Conservation (phyloP, 768 basidiomycete genomes). For the Multifurca ochricompacta region DNA sequence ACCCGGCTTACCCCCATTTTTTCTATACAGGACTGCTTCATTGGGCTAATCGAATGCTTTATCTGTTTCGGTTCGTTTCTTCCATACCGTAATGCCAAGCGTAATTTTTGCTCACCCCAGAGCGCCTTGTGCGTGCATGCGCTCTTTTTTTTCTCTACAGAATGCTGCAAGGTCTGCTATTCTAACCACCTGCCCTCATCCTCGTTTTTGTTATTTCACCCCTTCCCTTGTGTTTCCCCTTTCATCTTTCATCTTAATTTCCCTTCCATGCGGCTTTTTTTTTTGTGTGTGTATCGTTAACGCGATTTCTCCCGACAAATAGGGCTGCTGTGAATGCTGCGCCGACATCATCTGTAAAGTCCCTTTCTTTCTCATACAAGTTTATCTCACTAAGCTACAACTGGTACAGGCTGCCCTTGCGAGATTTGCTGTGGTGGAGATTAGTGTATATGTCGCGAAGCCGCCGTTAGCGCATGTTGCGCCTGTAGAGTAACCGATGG, state of each 20-base stretch:
- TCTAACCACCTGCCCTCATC: neutral
- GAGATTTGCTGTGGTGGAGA: slow-evolving; percentile 49
- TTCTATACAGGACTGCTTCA: slow-evolving; percentile 51
- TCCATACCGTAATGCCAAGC: neutral
- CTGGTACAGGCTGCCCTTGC: slow-evolving; percentile 59
- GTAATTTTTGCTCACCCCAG: neutral
- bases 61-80: slow-evolving; percentile 56
- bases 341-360: slow-evolving; percentile 65
- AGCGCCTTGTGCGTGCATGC: neutral
- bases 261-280: neutral
- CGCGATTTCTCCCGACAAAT: neutral
- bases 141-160: slow-evolving; percentile 27
- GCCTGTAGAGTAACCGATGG: too few species aligned
- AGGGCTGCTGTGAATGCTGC: slow-evolving; percentile 65
- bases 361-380: neutral
- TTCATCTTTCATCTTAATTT: neutral
- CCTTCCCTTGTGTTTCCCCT: neutral
- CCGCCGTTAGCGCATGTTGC: too few species aligned
- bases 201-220: neutral
- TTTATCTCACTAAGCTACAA: neutral
- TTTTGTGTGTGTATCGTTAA: slow-evolving; percentile 1
- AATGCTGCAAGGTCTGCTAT: slow-evolving; percentile 58
- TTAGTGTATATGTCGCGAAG: too few species aligned
- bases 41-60: slow-evolving; percentile 57
- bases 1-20: neutral